Conservation (phyloP, 345 rosid genomes). For the Moricandia moricandioides region DNA sequence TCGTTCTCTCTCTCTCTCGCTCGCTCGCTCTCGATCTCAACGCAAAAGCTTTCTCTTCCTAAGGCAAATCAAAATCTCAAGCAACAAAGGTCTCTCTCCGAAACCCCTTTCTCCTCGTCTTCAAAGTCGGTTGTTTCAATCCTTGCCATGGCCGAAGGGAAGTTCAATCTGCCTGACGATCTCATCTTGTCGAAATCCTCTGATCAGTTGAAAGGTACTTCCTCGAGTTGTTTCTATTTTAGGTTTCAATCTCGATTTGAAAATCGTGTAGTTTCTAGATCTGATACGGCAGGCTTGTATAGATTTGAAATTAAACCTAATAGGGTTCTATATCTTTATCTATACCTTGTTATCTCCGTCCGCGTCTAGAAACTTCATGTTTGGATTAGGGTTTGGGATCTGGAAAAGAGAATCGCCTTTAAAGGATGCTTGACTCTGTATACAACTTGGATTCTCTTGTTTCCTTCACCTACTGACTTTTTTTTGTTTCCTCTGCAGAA, state of each 20-base stretch:
- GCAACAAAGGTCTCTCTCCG: conserved; percentile 8
- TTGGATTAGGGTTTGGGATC: not conserved
- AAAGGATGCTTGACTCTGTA: not conserved
- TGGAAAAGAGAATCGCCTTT: not conserved
- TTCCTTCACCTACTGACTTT: not conserved
- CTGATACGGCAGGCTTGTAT: conserved; percentile 7
- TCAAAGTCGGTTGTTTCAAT: conserved; percentile 8
- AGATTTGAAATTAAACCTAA: not conserved
- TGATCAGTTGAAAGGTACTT: conserved; percentile 64
- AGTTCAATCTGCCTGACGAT: conserved; percentile 86
- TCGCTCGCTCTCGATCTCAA: conserved; percentile 21
- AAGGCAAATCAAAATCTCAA: conserved; percentile 36
- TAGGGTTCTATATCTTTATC: conserved; percentile 6
- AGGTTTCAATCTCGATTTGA: not conserved
- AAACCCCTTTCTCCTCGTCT: not conserved
- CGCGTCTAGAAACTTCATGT: no score
- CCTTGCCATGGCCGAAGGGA: conserved; percentile 61
- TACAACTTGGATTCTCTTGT: not conserved
- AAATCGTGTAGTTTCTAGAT: conserved; percentile 20
- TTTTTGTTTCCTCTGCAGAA: conserved; percentile 42
- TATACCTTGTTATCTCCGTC: no score
- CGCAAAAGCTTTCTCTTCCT: conserved; percentile 19
- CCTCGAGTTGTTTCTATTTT: not conserved
- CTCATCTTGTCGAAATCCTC: conserved; percentile 59
- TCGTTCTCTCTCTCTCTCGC: not conserved